Percentiles rank a stretch among this genome's conserved stretches.
These are phyloP conservation scores for Rhamnella rubrinervis DNA, from an alignment of 331 rosid genomes.

Conservation along the genomic window DNA sequence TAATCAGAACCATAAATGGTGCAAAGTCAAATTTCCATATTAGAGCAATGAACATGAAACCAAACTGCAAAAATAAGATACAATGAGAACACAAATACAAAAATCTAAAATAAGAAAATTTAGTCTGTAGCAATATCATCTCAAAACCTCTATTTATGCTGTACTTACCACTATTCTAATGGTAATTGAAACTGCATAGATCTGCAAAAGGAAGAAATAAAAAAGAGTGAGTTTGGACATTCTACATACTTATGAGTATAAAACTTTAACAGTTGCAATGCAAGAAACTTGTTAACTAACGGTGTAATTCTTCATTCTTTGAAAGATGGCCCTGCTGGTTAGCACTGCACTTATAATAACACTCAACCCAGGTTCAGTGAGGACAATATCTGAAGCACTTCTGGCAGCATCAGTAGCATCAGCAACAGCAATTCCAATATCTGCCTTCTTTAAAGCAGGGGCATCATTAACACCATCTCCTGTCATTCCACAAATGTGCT, in stretches of 20 bases:
- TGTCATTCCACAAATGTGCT: constrained; percentile 99
- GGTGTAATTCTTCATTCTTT: constrained; percentile 96
- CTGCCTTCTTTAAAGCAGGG: constrained; percentile 94
- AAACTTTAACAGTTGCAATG: not conserved
- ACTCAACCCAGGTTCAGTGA: constrained; percentile 95
- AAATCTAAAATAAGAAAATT: not conserved
- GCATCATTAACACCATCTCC: constrained; percentile 99
- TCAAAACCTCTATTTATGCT: not conserved
- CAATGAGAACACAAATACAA: constrained; percentile 16
- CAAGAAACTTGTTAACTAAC: constrained; percentile 46
- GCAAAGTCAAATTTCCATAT: constrained; percentile 96
- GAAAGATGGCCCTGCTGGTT: constrained; percentile 96
- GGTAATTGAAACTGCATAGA: constrained; percentile 94
- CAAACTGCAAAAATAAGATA: constrained; percentile 62
- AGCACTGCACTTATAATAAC: constrained; percentile 96
- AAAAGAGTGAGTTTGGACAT: constrained; percentile 17
- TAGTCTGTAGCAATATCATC: not conserved
- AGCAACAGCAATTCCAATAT: constrained; percentile 97
- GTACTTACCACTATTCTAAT: constrained; percentile 89
- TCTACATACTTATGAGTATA: not conserved
- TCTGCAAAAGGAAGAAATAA: constrained; percentile 51
- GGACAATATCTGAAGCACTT: constrained; percentile 96
- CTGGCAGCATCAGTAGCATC: constrained; percentile 99
- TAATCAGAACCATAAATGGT: constrained; percentile 95
- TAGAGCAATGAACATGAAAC: constrained; percentile 92